Base-by-base conservation (phyloP, 805 yeast genomes). In the Saturnispora diversa region DNA sequence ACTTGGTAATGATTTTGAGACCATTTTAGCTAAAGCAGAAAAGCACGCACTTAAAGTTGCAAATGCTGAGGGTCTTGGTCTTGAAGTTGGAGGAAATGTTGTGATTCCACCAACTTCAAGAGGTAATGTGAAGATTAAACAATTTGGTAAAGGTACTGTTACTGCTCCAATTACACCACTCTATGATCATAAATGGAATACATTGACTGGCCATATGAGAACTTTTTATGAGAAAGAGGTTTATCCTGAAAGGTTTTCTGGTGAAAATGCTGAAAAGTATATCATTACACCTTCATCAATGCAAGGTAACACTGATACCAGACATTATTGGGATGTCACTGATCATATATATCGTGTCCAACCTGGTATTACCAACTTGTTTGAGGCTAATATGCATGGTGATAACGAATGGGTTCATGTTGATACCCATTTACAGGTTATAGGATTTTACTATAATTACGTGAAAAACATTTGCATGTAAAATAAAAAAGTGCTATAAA, bases 251-350 rank as follows among this genome's bases (percentile, higher is more conserved):
- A 46, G 40, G 36, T 52, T 53, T 31, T 34, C 25, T 6, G 35
- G 37, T 12, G 47, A 45, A 40, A 13, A 39, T 7, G 32, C 33
- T 6, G 28, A 28, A n/a, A 17, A 12, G 1, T 42, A 52, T 21
- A 54, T 72, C 24, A 68, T 75, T n/a, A 66, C 80, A 3, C 84
- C 87, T 2, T 63, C 72, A 17, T 55, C 80, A 28, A 71, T 76
- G 70, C 66, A 82, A 3, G 86, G 80, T 9, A 80, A 80, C 58
- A 81, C 88, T 3, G 88, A 82, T 53, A 80, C 87, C 5, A 63
- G 66, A 43, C 66, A 71, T 51, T 82, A 77, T 58, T 79, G 85
- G 86, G 54, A 60, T 31, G 60, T 82, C 50, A 71, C 81, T 2
- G 57, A 65, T 27, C 71, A 80, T 51, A 77, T 82, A 39, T 82